Evolutionary conservation across 2,329 filamentous ascomycete genomes (phyloP), one percentile per base, ranked within the genome.

Genomic region (Emergomyces orientalis): DNA sequence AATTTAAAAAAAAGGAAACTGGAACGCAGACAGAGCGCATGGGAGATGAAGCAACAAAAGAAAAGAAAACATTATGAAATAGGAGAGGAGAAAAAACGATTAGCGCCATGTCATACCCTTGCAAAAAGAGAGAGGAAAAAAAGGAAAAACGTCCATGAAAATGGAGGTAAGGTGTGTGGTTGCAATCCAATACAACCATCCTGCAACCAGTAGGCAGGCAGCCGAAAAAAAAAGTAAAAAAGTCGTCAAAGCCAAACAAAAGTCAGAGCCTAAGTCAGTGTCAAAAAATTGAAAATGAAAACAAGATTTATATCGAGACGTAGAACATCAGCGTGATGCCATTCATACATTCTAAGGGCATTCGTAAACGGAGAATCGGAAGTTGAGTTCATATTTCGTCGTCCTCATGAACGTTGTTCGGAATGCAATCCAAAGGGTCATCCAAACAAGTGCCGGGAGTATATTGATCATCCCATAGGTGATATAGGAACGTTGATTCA

Each of bases 251-350:
- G 1, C 2, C 1, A 34, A n/a, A 22, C 7, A 7, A 19, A 3
- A 32, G 34, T 11, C 19, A 56, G n/a, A 25, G 59, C 47, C 32
- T 13, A 51, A 27, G 47, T 13, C 9, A 27, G 22, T 14, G 45
- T 25, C 45, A 27, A 17, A 27, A 27, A 14, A 49, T 1, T 1
- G 4, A 49, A 27, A 41, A 37, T 43, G 49, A 56, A 61, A 62
- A 54, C 32, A 55, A 60, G 32, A 54, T 41, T 61, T 62, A 61
- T 60, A 65, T 56, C 61, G 51, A 62, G 37, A 52, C 47, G 66
- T 68, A 45, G 69, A 65, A 63, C 65, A 68, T 69, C 41, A 27
- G 60, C 25, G 34, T 43, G 14, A 37, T 22, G 47, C 56, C 52
- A 47, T 62, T 41, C 56, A 59, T 59, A 47, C 39, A 59, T 59